These are phyloP conservation scores for Coemansia sp. DNA, from an alignment of 192 early-diverging fungal species.

Conservation along the genomic window DNA sequence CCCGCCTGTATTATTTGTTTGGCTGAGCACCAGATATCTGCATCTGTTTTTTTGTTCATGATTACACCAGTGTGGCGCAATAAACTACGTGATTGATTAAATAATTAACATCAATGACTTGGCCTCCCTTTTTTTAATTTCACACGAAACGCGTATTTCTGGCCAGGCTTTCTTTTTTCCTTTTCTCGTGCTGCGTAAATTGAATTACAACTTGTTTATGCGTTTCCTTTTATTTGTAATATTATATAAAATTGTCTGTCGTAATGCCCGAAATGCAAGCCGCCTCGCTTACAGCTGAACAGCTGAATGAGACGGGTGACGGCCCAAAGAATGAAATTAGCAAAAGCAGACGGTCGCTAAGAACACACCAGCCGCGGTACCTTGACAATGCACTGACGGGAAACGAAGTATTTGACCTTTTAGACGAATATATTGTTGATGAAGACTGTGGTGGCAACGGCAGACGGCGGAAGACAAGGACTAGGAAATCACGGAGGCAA, in stretches of 20 bases:
- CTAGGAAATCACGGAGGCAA: slow-evolving; percentile 1
- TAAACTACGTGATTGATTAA: not conserved
- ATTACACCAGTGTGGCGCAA: not conserved
- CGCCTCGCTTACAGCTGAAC: slow-evolving; percentile 2
- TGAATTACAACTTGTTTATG: slow-evolving; percentile 2
- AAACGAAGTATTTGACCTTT: slow-evolving; percentile 47
- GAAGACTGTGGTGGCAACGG: not conserved
- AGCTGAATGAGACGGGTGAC: not conserved
- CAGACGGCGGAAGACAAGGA: slow-evolving; percentile 14
- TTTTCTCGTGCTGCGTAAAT: not conserved
- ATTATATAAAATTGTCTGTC: not conserved
- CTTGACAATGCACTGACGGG: slow-evolving; percentile 40
- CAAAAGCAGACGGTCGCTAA: slow-evolving; percentile 29
- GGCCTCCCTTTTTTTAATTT: not conserved
- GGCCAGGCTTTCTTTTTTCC: not conserved
- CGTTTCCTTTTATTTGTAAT: not conserved
- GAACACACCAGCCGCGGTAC: slow-evolving; percentile 36
- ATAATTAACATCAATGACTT: too few relatives aligned
- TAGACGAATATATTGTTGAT: slow-evolving; percentile 44
- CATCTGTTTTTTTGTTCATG: not conserved
- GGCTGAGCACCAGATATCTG: too few relatives aligned
- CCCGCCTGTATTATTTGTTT: too few relatives aligned
- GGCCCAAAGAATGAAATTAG: not conserved
- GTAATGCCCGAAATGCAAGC: slow-evolving; percentile 20
- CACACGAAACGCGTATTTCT: not conserved